These are phyloP conservation scores for Citrullus colocynthis DNA, from an alignment of 306 rosid genomes.

Conservation along the genomic window DNA sequence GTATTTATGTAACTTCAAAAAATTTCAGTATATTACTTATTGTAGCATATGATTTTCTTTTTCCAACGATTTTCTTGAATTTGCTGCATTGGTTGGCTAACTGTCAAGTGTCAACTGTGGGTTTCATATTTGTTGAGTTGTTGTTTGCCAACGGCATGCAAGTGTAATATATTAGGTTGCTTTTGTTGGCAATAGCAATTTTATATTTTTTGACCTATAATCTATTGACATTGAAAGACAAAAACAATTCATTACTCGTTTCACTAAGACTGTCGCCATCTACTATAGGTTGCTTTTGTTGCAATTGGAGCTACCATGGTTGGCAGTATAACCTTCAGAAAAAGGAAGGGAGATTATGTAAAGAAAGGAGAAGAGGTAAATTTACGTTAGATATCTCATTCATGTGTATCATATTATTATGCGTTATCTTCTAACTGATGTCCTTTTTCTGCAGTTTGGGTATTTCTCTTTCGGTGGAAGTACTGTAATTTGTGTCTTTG, in stretches of 20 bases:
- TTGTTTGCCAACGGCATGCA: neutral
- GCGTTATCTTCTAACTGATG: slow-evolving; percentile 15
- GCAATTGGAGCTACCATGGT: slow-evolving; percentile 99
- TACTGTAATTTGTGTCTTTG: slow-evolving; percentile 83
- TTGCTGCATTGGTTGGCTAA: neutral
- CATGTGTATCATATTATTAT: neutral
- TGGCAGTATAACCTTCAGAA: slow-evolving; percentile 79
- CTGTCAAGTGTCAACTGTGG: neutral
- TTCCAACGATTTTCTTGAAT: neutral
- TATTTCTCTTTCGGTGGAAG: slow-evolving; percentile 98
- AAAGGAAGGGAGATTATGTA: slow-evolving; percentile 58
- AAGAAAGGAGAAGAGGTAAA: slow-evolving; percentile 96
- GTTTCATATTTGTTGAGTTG: neutral
- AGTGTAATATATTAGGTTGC: neutral
- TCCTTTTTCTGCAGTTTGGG: slow-evolving; percentile 58
- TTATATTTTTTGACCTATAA: neutral
- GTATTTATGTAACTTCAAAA: neutral
- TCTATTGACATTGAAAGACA: neutral
- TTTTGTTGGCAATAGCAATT: neutral
- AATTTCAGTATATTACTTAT: too few species aligned
- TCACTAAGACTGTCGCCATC: neutral
- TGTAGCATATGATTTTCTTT: neutral
- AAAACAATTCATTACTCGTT: neutral
- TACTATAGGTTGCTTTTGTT: slow-evolving; percentile 73
- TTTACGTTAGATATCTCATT: slow-evolving; percentile 1